Percentiles rank a stretch among this genome's conserved stretches.
phyloP scores from a whole-genome alignment of 1,139 yeast species.

The Spathaspora sp. region DNA sequence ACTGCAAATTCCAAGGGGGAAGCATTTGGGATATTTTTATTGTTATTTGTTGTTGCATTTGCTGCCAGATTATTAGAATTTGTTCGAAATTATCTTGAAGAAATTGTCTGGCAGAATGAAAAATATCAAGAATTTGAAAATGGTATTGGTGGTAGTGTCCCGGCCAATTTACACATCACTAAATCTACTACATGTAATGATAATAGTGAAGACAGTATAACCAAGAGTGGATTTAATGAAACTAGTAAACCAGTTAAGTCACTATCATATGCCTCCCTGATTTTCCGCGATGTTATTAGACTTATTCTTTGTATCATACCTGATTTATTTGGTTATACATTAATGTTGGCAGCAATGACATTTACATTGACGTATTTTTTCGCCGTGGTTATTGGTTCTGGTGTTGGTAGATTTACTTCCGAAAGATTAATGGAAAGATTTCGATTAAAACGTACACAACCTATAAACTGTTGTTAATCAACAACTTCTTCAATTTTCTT shows the following conservation, averaged over 20 bases:
- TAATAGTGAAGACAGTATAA: constrained; percentile 3
- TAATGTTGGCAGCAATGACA: constrained; percentile 80
- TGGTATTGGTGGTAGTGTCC: constrained; percentile 10
- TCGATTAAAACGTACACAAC: constrained; percentile 11
- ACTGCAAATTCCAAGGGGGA: constrained; percentile 53
- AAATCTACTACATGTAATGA: background rate
- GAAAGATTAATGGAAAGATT: constrained; percentile 43
- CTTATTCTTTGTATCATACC: constrained; percentile 55
- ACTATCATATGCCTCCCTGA: constrained; percentile 22
- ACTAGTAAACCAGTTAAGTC: constrained; percentile 4
- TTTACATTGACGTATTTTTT: constrained; percentile 65
- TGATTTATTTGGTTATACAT: constrained; percentile 63
- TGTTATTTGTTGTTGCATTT: constrained; percentile 58
- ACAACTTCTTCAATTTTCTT: constrained; percentile 23
- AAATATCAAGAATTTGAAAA: constrained; percentile 17
- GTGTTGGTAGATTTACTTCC: constrained; percentile 67
- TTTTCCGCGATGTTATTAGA: constrained; percentile 56
- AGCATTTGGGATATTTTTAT: constrained; percentile 71
- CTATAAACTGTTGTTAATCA: constrained; percentile 12
- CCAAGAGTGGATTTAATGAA: constrained; percentile 4
- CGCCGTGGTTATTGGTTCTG: constrained; percentile 67
- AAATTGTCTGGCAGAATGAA: constrained; percentile 55
- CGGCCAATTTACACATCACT: background rate
- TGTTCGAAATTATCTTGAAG: constrained; percentile 61
- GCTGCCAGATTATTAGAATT: constrained; percentile 59